These are phyloP conservation scores for Lablab purpureus DNA, from an alignment of 306 rosid species.

Conservation along the genomic window DNA sequence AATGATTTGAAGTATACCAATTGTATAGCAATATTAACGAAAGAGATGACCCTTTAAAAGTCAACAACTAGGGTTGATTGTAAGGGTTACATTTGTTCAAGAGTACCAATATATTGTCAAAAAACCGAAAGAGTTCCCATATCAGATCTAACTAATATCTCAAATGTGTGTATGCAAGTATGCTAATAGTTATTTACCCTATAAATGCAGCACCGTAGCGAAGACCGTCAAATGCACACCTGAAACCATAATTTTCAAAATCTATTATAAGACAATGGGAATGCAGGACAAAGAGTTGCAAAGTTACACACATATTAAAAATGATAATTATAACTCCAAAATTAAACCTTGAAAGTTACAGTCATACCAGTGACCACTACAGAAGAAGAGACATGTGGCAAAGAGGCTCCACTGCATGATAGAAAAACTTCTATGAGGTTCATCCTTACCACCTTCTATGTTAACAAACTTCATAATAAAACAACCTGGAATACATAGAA, in stretches of 20 bases:
- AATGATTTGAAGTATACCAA: constrained; percentile 32
- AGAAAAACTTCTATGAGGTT: constrained; percentile 50
- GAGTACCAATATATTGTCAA: background rate
- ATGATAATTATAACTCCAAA: constrained; percentile 39
- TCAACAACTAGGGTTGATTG: constrained; percentile 22
- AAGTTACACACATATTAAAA: constrained; percentile 15
- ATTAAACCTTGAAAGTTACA: constrained; percentile 41
- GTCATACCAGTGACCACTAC: constrained; percentile 95
- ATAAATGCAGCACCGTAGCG: constrained; percentile 96
- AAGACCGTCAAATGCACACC: constrained; percentile 99
- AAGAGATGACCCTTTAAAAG: constrained; percentile 24
- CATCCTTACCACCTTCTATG: constrained; percentile 53
- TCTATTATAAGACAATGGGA: constrained; percentile 17
- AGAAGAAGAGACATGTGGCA: constrained; percentile 86
- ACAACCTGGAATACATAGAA: constrained; percentile 67
- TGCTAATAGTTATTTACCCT: constrained; percentile 63
- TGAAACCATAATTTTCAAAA: constrained; percentile 45
- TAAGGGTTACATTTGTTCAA: constrained; percentile 12
- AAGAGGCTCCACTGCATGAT: constrained; percentile 89
- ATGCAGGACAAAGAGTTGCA: constrained; percentile 19
- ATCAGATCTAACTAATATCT: background rate
- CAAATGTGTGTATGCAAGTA: constrained; percentile 20
- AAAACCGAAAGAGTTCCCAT: too few species aligned
- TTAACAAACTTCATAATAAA: constrained; percentile 70
- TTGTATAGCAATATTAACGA: constrained; percentile 22